These are phyloP conservation scores for Eucalyptus pumila DNA, from an alignment of 345 rosid genomes.

Conservation along the genomic window DNA sequence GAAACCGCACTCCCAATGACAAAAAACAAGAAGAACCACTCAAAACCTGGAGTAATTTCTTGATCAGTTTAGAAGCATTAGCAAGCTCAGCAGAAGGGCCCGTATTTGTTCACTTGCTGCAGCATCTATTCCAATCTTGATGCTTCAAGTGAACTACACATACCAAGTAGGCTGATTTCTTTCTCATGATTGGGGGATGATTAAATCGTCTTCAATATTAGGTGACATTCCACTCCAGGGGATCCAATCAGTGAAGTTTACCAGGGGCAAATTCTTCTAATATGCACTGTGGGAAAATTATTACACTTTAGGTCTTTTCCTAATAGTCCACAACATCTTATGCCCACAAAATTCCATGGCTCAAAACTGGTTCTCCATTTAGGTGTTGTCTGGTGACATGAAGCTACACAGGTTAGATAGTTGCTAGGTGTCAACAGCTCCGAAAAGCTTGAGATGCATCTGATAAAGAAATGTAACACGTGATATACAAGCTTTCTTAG, in stretches of 20 bases:
- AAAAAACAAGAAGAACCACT: background rate
- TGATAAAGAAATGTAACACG: background rate
- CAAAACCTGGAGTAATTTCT: background rate
- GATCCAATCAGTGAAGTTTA: background rate
- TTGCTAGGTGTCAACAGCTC: background rate
- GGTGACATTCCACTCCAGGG: background rate
- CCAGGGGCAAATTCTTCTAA: background rate
- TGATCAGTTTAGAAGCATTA: background rate
- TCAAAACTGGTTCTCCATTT: background rate
- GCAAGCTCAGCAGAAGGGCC: background rate
- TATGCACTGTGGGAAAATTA: background rate
- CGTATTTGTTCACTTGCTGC: background rate
- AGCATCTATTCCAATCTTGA: background rate
- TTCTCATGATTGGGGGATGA: background rate
- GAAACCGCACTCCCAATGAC: background rate
- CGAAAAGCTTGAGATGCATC: background rate
- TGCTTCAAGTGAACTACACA: background rate
- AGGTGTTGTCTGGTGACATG: background rate
- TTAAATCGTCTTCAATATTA: background rate
- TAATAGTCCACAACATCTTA: background rate
- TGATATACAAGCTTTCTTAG: background rate
- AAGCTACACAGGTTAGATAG: background rate
- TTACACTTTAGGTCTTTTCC: background rate
- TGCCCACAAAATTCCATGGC: background rate
- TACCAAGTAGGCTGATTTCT: background rate